Evolutionary conservation across 805 yeast genomes (phyloP), one percentile per base, ranked within the genome.

Genomic region (Candida maltosa): DNA sequence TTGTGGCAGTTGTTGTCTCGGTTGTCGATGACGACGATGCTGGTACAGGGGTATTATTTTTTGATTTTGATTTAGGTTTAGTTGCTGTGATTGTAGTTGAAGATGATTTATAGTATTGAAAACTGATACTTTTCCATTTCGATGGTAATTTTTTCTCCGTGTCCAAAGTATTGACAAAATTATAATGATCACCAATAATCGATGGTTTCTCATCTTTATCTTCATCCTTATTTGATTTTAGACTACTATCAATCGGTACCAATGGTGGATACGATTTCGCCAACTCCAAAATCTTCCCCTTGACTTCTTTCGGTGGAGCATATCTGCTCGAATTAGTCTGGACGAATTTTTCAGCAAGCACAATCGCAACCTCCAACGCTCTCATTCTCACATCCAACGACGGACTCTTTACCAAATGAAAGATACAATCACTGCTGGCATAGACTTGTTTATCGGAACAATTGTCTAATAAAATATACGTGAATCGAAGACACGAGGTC

Each of bases 401-500:
- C 11, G 80, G 78, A 11, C 82, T 70, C 37, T 73, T 73, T 31
- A 87, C 51, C 42, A 88, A 58, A 28, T 66, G 63, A 39, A 70
- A 76, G 36, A 88, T 67, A 24, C 80, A 65, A 32, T 80, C 82
- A 14, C 75, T 60, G 15, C 87, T 79, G n/a, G 79, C 64, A 54
- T 85, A 88, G 16, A 85, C 67, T 16, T n/a, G 25, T 41, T 86
- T 70, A 47, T 81, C 80, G 19, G 78, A 67, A 35, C 93, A 82
- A 47, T 83, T 77, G 26, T 81, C 84, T 29, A 89, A 60, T 21
- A 89, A 59, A 33, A 76, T 57, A 22, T 73, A 66, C 0, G 91
- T 73, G 50, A 85, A 87, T 5, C 71, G 64, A 32, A 86, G 60
- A 29, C 87, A 65, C 1, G 81, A 61, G 0, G 70, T 56, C 17